A percentile compares a stretch with the other conserved stretches of the same genome.
These are phyloP conservation scores for Microsporum canis DNA, from an alignment of 2,329 filamentous ascomycete genomes.

Conservation along the genomic window DNA sequence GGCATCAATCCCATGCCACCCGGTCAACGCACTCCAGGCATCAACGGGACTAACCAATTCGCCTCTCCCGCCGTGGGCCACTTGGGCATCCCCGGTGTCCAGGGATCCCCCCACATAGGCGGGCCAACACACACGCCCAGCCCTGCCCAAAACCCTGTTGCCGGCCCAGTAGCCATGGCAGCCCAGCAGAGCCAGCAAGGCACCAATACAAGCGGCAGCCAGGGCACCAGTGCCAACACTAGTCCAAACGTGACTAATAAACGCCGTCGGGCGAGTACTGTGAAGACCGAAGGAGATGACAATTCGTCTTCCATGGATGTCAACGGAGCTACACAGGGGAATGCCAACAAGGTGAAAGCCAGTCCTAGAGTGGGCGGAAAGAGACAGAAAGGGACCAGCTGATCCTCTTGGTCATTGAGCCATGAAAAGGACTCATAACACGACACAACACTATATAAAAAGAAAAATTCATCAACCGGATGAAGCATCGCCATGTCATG, in stretches of 20 bases:
- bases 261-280: constrained; percentile 46
- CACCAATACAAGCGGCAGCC: constrained; percentile 40
- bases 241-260: constrained; percentile 51
- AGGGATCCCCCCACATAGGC: constrained; percentile 43
- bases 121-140: constrained; percentile 38
- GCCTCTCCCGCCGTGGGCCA: constrained; percentile 49
- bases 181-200: constrained; percentile 47
- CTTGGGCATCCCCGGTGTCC: constrained; percentile 37
- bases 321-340: constrained; percentile 34
- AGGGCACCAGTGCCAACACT: constrained; percentile 48
- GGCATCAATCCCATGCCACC: constrained; percentile 22
- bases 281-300: constrained; percentile 49
- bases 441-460: not conserved
- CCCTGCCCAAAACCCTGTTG: constrained; percentile 36
- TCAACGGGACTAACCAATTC: constrained; percentile 41
- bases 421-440: not conserved
- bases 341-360: constrained; percentile 35
- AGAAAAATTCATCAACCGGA: not conserved
- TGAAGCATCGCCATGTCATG: not conserved
- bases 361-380: constrained; percentile 38
- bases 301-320: constrained; percentile 34
- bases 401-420: not conserved
- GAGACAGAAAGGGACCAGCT: constrained; percentile 34
- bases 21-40: constrained; percentile 34
- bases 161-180: constrained; percentile 42